phyloP scores from a whole-genome alignment of 2,329 filamentous ascomycete species.

The Ciborinia camelliae region DNA sequence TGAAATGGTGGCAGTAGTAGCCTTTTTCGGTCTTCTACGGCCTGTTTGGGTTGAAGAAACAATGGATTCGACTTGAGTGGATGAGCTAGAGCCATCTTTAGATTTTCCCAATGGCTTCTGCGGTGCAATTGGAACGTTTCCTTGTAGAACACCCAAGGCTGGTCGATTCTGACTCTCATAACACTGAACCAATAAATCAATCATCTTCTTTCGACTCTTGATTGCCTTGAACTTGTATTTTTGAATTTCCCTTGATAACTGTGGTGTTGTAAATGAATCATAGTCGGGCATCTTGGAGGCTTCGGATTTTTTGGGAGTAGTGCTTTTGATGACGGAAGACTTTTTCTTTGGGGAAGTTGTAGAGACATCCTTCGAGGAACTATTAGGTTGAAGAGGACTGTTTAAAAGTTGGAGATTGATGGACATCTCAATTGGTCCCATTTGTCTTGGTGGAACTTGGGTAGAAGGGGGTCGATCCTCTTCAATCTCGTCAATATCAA shows the following conservation, averaged over 20 bases:
- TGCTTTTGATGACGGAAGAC: slow-evolving; percentile 15
- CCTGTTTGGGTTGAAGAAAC: slow-evolving; percentile 37
- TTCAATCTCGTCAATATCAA: slow-evolving; percentile 29
- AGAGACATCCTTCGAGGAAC: background rate
- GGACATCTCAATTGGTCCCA: slow-evolving; percentile 23
- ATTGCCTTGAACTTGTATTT: slow-evolving; percentile 71
- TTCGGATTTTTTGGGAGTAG: slow-evolving; percentile 2
- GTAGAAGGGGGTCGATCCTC: slow-evolving; percentile 14
- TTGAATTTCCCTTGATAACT: slow-evolving; percentile 59
- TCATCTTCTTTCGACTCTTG: slow-evolving; percentile 65
- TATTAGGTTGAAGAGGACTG: slow-evolving; percentile 19
- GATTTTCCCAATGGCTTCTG: background rate
- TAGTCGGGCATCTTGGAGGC: slow-evolving; percentile 50
- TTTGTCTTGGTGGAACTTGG: slow-evolving; percentile 10
- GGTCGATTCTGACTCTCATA: slow-evolving; percentile 57
- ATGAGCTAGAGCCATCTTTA: slow-evolving; percentile 7
- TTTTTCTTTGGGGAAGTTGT: background rate
- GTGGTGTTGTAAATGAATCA: slow-evolving; percentile 57
- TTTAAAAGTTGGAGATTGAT: slow-evolving; percentile 23
- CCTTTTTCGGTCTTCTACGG: slow-evolving; percentile 46
- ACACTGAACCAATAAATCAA: slow-evolving; percentile 65
- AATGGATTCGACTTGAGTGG: slow-evolving; percentile 23
- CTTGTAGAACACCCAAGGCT: slow-evolving; percentile 30
- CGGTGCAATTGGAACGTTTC: slow-evolving; percentile 26
- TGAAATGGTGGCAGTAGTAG: slow-evolving; percentile 22